Evolutionary conservation across 2,329 filamentous ascomycete species (phyloP), one percentile per base, ranked within the genome.

Genomic region (Colletotrichum spaethianum): DNA sequence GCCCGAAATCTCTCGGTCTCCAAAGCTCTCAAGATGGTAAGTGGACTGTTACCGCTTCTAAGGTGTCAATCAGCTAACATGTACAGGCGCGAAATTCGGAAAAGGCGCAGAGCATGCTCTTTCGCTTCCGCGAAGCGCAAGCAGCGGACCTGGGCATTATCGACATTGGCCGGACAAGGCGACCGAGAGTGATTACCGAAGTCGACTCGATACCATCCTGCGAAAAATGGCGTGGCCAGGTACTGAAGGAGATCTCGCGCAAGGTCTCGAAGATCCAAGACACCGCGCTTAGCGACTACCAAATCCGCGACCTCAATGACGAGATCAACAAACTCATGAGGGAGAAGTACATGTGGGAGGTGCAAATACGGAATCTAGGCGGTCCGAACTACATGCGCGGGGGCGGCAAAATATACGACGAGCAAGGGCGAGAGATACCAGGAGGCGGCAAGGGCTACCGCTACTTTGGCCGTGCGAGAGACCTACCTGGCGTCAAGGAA

Each of bases 41-140:
- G n/a, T 7, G 8, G 6, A 33, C 14, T 4, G 16, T 8, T 4
- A 8, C 20, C 6, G 1, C 3, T 16, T 26, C 11, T 11, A 1
- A 0, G 18, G 3, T 11, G 31, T 4, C 5, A 0, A 8, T 2
- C 2, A 33, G 52, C 67, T 73, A 62, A 73, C 42, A 44, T n/a
- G 36, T 31, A 16, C 77, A 95, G 96, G 95, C 96, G 80, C 96
- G 96, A 80, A 98, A 98, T 84, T 96, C 94, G 56, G 96, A 98
- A 89, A 99, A 98, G 84, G 96, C 96, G 79, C 96, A 99, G 87
- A 98, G 95, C 59, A 99, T 99, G 96, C 96, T 99, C 83, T 99
- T 98, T 87, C 96, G 96, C 88, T 99, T 99, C 88, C 94, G 96
- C 82, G 96, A 97, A 80, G 94, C 96, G 78, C 96, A 98, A 90